Evolutionary conservation across 1,139 yeast genomes (phyloP).

Genomic region (Sugiyamaella pinicola): DNA sequence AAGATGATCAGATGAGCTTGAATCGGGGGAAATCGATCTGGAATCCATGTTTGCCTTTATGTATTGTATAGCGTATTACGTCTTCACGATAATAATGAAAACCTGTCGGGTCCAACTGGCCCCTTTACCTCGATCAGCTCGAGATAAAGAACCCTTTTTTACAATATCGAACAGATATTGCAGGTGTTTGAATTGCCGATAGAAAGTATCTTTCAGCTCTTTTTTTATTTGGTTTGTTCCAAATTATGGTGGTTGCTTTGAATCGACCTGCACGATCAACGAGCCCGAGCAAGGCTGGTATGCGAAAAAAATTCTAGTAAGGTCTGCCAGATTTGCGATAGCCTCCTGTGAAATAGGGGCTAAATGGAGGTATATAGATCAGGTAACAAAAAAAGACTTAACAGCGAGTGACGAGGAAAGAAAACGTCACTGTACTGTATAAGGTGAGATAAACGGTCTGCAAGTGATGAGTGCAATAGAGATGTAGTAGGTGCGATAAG

Average conservation of each 20-base stretch:
- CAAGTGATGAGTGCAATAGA: too few species aligned
- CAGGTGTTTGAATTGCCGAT: background rate
- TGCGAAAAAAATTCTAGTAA: constrained; percentile 11
- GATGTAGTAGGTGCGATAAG: too few species aligned
- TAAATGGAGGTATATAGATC: too few species aligned
- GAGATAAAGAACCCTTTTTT: constrained; percentile 24
- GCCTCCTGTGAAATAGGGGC: constrained; percentile 16
- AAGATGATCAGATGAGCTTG: constrained; percentile 1
- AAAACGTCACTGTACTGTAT: too few species aligned
- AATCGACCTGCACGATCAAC: constrained; percentile 27
- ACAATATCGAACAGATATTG: background rate
- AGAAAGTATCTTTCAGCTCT: background rate
- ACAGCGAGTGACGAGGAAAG: too few species aligned
- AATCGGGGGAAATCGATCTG: constrained; percentile 17
- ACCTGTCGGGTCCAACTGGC: constrained; percentile 21
- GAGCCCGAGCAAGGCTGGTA: constrained; percentile 29
- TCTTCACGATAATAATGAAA: background rate
- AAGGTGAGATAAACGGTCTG: too few species aligned
- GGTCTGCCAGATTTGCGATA: constrained; percentile 30
- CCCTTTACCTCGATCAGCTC: constrained; percentile 23
- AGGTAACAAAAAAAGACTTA: too few species aligned
- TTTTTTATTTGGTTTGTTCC: background rate
- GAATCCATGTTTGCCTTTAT: constrained; percentile 17
- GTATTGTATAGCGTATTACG: too few species aligned
- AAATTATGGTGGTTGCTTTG: constrained; percentile 33